phyloP scores from a whole-genome alignment of 108 stramenopile genomes.

The Nannochloropsis oceanica region DNA sequence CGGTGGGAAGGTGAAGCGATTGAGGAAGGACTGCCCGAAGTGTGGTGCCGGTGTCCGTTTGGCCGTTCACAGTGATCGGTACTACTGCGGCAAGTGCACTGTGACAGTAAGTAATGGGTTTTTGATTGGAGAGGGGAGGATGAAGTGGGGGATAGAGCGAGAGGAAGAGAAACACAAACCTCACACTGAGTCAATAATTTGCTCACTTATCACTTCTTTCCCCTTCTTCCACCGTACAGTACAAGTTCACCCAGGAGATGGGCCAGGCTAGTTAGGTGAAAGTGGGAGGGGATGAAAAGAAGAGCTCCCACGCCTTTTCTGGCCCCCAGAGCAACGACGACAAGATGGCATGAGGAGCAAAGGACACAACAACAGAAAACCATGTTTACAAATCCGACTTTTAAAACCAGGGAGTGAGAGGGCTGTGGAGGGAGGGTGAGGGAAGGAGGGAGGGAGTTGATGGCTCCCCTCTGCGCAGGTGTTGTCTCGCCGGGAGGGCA shows the following conservation, averaged over 20 bases:
- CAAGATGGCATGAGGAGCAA: neutral
- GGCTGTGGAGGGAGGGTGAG: neutral
- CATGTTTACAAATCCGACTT: neutral
- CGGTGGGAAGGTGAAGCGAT: conserved; percentile 85
- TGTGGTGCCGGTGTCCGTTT: conserved; percentile 96
- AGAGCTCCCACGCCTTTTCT: neutral
- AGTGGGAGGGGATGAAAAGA: neutral
- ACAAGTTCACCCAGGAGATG: neutral
- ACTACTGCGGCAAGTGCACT: conserved; percentile 96
- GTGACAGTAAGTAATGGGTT: conserved; percentile 71
- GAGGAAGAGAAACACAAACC: neutral
- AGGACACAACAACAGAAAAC: too few relatives aligned
- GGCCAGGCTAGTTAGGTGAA: neutral
- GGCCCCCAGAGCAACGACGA: neutral
- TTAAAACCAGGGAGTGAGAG: neutral
- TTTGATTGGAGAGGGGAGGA: neutral
- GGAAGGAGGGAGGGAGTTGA: too few relatives aligned
- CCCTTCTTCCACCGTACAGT: too few relatives aligned
- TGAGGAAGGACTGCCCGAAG: conserved; percentile 80
- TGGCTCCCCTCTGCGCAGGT: neutral
- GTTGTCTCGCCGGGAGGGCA: neutral
- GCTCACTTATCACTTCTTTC: too few relatives aligned
- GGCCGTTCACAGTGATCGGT: conserved; percentile 95
- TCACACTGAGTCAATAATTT: too few relatives aligned
- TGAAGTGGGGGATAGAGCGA: neutral